Base-by-base conservation (phyloP, 2,329 filamentous ascomycete species). In the Ceratocystis cacaofunesta region DNA sequence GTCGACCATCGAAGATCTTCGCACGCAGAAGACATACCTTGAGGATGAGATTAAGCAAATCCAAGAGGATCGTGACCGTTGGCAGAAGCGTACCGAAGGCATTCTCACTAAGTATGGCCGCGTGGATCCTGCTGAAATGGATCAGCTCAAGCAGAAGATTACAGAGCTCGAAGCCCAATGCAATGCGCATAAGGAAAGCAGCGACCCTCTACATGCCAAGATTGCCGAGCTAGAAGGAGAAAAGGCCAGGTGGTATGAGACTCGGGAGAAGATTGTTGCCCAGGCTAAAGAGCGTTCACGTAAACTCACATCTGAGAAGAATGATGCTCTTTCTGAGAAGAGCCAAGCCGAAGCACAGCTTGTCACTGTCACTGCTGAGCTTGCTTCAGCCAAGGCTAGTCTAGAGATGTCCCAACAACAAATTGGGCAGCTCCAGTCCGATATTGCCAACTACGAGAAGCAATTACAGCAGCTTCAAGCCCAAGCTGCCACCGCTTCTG, bases 71-170 rank as follows among this genome's bases (percentile, higher is more conserved):
- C 87, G 94, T 17, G 92, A 97, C 73, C 85, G 90, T 66, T 96
- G 92, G 89, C 91, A 96, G 75, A 92, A 96, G 78, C 87, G 94
- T 28, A 95, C 91, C 1, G 91, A 97, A 73, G 90, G 95, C 70
- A 96, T 99, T 68, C 83, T 99, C 62, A 91, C 90, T 69, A 96
- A 96, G 73, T 96, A 97, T 72, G 92, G 96, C 70, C 89, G 92
- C 65, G 90, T 95, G 63, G 94, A 99, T 72, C 92, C 94, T 55
- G 90, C 89, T 2, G 92, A 97, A 72, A 83, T 96, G 73, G 92
- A 97, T 71, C 86, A 88, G 67, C 81, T 99, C 66, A 96, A 94
- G 77, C 85, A 88, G 72, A 86, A 86, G 67, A 83, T 96, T 64
- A 77, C 84, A 5, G 77, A 77, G 1, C 76, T 92, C 10, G 81